A percentile compares a stretch with the other conserved stretches of the same genome.
Conservation (phyloP, 177 flowering plant genomes). For the Tripterygium wilfordii region DNA sequence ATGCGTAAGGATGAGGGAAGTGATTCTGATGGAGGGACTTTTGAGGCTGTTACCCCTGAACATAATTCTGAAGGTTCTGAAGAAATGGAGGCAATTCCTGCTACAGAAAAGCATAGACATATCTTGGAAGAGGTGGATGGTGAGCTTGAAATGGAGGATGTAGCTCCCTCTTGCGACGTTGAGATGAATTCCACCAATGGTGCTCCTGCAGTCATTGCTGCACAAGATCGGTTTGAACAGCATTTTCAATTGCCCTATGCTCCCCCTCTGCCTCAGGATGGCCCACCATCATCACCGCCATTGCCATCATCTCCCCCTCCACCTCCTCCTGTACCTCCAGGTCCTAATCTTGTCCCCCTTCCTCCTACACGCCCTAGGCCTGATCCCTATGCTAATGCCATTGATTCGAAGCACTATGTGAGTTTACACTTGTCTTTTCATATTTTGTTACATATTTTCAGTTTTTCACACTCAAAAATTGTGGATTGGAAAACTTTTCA, state of each 20-base stretch:
- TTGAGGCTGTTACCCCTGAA: slow-evolving; percentile 96
- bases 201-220: slow-evolving; percentile 12
- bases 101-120: slow-evolving; percentile 55
- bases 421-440: slow-evolving; percentile 32
- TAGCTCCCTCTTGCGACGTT: slow-evolving; percentile 67
- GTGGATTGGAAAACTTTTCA: no score
- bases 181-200: slow-evolving; percentile 27
- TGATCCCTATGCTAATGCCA: slow-evolving; percentile 19
- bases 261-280: slow-evolving; percentile 58
- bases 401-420: slow-evolving; percentile 18
- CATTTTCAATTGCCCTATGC: slow-evolving; percentile 23
- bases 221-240: slow-evolving; percentile 24
- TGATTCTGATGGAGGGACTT: slow-evolving; percentile 74
- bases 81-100: slow-evolving; percentile 22
- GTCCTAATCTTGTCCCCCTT: no score
- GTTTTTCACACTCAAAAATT: background rate
- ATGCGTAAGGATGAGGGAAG: slow-evolving; percentile 72
- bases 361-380: slow-evolving; percentile 17
- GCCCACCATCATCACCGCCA: slow-evolving; percentile 69
- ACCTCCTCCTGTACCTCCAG: slow-evolving; percentile 20
- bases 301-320: slow-evolving; percentile 46
- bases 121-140: slow-evolving; percentile 97
- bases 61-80: slow-evolving; percentile 40
- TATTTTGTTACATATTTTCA: no score
- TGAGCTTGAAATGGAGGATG: slow-evolving; percentile 99